A percentile compares a stretch with the other conserved stretches of the same genome.
These are phyloP conservation scores for Theobroma cacao DNA, from an alignment of 345 rosid genomes.

Conservation along the genomic window DNA sequence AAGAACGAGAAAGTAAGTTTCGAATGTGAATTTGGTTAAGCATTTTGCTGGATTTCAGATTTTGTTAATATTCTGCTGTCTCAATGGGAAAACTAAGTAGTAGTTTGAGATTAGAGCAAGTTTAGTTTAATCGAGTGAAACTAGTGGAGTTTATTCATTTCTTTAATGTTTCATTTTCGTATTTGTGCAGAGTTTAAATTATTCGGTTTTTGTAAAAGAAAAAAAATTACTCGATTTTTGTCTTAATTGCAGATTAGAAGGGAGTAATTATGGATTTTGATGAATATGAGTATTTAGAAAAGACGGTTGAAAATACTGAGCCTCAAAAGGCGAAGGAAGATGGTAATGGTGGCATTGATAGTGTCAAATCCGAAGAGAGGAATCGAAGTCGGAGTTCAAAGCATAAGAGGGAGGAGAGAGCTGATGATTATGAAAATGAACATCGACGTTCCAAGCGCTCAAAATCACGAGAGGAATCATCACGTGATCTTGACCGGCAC, in stretches of 20 bases:
- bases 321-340: constrained; percentile 38
- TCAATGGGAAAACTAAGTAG: not conserved
- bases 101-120: not conserved
- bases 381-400: constrained; percentile 52
- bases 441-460: constrained; percentile 50
- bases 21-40: not conserved
- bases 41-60: not conserved
- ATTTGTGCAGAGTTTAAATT: not conserved
- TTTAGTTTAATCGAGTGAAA: not conserved
- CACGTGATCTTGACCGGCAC: constrained; percentile 43
- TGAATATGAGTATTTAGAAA: constrained; percentile 94
- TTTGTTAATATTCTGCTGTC: not conserved
- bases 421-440: constrained; percentile 39
- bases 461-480: constrained; percentile 47
- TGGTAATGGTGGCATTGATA: constrained; percentile 52
- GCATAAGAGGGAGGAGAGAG: constrained; percentile 53
- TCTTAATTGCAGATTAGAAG: constrained; percentile 3
- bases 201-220: too few relatives aligned
- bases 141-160: not conserved
- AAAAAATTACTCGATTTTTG: too few relatives aligned
- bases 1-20: not conserved
- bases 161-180: not conserved
- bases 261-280: constrained; percentile 69
- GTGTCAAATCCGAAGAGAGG: constrained; percentile 39
- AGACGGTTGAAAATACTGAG: constrained; percentile 76